Evolutionary conservation across 306 rosid genomes (phyloP), one percentile per base, ranked within the genome.

Genomic region (Alnus rubra): DNA sequence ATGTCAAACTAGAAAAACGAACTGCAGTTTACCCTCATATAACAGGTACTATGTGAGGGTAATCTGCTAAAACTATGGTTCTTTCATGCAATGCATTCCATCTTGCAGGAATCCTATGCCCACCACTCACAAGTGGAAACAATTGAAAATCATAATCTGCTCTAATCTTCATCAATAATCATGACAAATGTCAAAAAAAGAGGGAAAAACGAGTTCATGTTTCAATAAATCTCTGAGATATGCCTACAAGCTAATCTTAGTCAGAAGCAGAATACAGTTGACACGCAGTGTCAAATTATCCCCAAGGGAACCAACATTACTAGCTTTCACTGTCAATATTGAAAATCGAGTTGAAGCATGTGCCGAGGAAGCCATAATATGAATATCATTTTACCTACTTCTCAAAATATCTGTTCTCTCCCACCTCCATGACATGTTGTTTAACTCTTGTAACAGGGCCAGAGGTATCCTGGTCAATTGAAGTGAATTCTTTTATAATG

Each of bases 1-100:
- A 54, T 60, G 64, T 79, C 79, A 58, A 76, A 13, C 55, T 9
- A 72, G 45, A 67, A 52, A 81, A 50, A n/a, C 70, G 50, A 79
- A 9, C 60, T 50, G 74, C 45, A 79, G 16, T 64, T 30, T 45
- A 70, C 7, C 19, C 74, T 37, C 70, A 51, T 68, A 47, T 47
- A 16, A 74, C 71, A 50, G 71, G 47, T 42, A 53, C 19, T 28
- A 19, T n/a, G 6, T 5, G 45, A 42, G 45, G 45, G 45, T 42
- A 47, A 70, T 4, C 7, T 49, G 59, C 75, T 71, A 50, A 49
- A 42, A 42, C 45, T 42, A 42, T 42, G 45, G 45, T 71, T 30
- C 42, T 23, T 6, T 7, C 45, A 71, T 28, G 28, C 16, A 16
- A 5, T 6, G 39, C 58, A 44, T 23, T 50, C 33, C 18, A 48